Conservation (phyloP, 2,329 filamentous ascomycete genomes). For the Gyromitra esculenta region DNA sequence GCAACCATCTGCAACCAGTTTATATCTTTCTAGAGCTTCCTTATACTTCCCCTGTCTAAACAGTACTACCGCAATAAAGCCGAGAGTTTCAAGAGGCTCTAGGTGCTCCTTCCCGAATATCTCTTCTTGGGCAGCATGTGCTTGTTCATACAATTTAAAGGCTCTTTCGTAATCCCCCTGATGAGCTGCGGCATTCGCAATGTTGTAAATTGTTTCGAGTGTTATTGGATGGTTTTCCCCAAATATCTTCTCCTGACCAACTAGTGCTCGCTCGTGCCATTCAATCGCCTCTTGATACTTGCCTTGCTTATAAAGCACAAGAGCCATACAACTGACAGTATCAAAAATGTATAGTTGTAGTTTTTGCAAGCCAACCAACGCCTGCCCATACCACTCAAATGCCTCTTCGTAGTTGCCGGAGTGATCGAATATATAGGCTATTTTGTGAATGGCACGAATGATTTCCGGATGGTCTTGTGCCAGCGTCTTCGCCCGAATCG, state of each 20-base stretch:
- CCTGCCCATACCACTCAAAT: constrained; percentile 8
- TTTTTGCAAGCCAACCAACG: constrained; percentile 8
- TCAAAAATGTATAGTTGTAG: constrained; percentile 1
- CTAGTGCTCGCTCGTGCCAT: constrained; percentile 20
- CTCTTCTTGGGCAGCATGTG: constrained; percentile 16
- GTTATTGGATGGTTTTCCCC: constrained; percentile 35
- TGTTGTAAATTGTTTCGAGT: constrained; percentile 20
- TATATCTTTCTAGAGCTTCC: neutral
- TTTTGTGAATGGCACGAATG: neutral
- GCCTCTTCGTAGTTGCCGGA: neutral
- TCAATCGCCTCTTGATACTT: constrained; percentile 54
- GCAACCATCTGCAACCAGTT: neutral
- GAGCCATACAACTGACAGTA: constrained; percentile 29
- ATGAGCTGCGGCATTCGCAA: neutral
- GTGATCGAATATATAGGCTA: constrained; percentile 6
- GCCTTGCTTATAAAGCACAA: constrained; percentile 27
- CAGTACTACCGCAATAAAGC: neutral
- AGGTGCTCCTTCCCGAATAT: constrained; percentile 15
- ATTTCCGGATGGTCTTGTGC: constrained; percentile 19
- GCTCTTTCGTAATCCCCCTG: constrained; percentile 18
- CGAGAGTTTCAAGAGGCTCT: constrained; percentile 10
- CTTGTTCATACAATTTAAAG: neutral
- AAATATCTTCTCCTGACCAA: constrained; percentile 21
- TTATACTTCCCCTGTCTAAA: constrained; percentile 3
- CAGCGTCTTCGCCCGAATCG: constrained; percentile 13